Conservation (phyloP, 2,329 filamentous ascomycete genomes). For the Helotiales sp. region DNA sequence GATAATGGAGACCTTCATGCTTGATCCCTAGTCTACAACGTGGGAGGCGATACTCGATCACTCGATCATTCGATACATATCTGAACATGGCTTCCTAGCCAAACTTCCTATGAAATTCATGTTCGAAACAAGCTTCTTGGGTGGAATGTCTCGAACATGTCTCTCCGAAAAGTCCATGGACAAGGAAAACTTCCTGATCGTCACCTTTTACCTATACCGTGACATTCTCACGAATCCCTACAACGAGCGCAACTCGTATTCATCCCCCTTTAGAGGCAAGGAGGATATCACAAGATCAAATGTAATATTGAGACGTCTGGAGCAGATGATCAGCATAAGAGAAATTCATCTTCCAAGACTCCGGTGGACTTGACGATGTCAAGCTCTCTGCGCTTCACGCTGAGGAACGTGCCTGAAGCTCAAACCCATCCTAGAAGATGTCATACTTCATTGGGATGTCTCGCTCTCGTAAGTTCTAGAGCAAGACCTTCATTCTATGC, state of each 20-base stretch:
- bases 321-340: not conserved
- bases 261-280: not conserved
- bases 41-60: not conserved
- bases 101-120: not conserved
- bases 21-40: conserved; percentile 3
- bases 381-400: not conserved
- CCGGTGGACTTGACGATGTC: not conserved
- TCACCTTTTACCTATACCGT: not conserved
- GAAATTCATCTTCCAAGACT: not conserved
- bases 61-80: no score
- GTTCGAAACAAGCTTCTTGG: not conserved
- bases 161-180: not conserved
- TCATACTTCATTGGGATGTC: not conserved
- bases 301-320: not conserved
- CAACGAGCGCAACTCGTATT: not conserved
- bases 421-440: not conserved
- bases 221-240: not conserved
- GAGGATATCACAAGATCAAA: not conserved
- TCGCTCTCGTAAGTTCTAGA: no score
- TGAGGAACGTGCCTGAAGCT: conserved; percentile 1
- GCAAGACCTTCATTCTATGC: conserved; percentile 41
- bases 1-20: conserved; percentile 7
- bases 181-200: not conserved
- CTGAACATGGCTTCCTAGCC: not conserved
- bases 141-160: not conserved